Percentiles rank a stretch among this genome's conserved stretches.
Conservation (phyloP, 2,329 filamentous ascomycete species). For the Eutypella sp. region DNA sequence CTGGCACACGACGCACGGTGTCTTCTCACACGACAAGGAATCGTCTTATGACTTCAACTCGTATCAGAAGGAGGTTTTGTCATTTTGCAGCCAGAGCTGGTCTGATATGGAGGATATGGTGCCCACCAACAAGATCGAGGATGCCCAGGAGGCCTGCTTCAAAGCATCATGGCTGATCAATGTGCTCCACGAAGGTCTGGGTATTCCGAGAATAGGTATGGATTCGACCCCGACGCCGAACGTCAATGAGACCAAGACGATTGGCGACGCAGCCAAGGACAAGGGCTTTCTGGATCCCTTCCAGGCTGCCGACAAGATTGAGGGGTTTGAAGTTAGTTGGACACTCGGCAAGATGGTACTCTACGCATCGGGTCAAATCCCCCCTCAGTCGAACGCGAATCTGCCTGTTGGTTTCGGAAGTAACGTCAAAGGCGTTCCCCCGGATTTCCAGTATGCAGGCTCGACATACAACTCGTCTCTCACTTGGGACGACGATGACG, state of each 20-base stretch:
- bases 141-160: conserved; percentile 86
- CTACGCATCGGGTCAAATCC: conserved; percentile 86
- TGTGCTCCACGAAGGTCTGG: conserved; percentile 91
- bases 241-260: conserved; percentile 68
- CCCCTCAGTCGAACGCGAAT: conserved; percentile 50
- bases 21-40: conserved; percentile 78
- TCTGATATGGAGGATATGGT: conserved; percentile 64
- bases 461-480: conserved; percentile 40
- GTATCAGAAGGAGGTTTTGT: conserved; percentile 78
- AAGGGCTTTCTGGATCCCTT: conserved; percentile 81
- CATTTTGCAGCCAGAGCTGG: conserved; percentile 87
- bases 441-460: conserved; percentile 81
- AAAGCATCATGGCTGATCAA: conserved; percentile 98
- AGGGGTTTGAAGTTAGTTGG: conserved; percentile 91
- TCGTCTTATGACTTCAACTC: conserved; percentile 79
- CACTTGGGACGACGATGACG: conserved; percentile 34
- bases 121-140: conserved; percentile 62
- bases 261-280: conserved; percentile 62
- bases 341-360: conserved; percentile 94
- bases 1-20: conserved; percentile 96
- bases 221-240: conserved; percentile 53
- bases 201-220: conserved; percentile 78
- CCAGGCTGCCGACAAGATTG: conserved; percentile 87
- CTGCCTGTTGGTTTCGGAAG: conserved; percentile 89
- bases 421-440: conserved; percentile 64